Evolutionary conservation across 2,329 filamentous ascomycete species (phyloP).

Genomic region (Whalleya microplaca): DNA sequence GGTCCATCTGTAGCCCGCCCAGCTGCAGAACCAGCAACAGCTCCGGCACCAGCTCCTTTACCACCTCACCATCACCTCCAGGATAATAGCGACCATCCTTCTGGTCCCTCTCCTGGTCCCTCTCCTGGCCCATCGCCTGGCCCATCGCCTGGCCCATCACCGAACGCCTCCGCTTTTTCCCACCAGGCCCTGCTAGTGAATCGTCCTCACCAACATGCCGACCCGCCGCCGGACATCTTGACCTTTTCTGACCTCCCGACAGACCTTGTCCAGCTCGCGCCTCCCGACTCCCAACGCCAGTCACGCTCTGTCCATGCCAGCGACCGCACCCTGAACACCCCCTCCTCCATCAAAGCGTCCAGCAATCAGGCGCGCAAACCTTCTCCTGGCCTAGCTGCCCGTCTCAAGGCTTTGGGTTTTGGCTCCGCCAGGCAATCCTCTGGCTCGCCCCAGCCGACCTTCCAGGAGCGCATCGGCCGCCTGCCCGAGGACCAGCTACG

Average conservation of each 20-base stretch:
- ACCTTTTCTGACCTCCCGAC: slow-evolving; percentile 47
- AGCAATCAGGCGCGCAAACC: slow-evolving; percentile 55
- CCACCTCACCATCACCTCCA: slow-evolving; percentile 9
- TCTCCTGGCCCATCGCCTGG: not conserved
- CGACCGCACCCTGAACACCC: slow-evolving; percentile 30
- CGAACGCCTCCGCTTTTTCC: slow-evolving; percentile 29
- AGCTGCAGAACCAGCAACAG: slow-evolving; percentile 26
- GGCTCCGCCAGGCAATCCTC: slow-evolving; percentile 48
- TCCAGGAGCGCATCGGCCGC: slow-evolving; percentile 61
- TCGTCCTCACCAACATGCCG: slow-evolving; percentile 31
- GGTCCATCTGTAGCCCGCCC: slow-evolving; percentile 30
- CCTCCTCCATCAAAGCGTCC: slow-evolving; percentile 32
- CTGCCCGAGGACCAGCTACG: slow-evolving; percentile 72
- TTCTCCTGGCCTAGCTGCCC: slow-evolving; percentile 66
- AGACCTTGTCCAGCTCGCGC: slow-evolving; percentile 45
- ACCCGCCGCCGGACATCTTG: slow-evolving; percentile 36
- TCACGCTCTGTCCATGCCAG: slow-evolving; percentile 17
- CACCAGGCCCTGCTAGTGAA: slow-evolving; percentile 27
- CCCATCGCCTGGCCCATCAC: slow-evolving; percentile 18
- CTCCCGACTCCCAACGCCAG: slow-evolving; percentile 30
- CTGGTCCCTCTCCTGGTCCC: not conserved
- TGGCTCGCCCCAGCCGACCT: slow-evolving; percentile 36
- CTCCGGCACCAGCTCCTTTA: slow-evolving; percentile 13
- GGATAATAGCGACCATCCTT: not conserved
- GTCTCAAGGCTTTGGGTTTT: slow-evolving; percentile 67